Base-by-base conservation (phyloP, 768 basidiomycete genomes). In the Myochromella boudieri region DNA sequence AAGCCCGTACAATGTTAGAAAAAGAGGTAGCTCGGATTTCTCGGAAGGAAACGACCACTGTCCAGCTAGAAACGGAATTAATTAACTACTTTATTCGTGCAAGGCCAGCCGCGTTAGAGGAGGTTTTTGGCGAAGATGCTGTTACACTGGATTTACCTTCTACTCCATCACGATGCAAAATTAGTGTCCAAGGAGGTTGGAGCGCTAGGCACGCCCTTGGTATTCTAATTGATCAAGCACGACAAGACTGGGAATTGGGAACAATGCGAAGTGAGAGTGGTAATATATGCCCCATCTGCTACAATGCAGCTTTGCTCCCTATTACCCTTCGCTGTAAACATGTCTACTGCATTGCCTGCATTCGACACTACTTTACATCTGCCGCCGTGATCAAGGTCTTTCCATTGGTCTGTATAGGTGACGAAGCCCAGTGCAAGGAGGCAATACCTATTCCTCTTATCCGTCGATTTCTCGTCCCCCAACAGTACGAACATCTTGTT, bases 341-440 rank as follows among this genome's bases (percentile, higher is more conserved):
- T 52, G 53, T 63, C 9, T 80, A 78, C 52, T 82, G 80, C 55
- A 63, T 68, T 4, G 64, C 61, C 12, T 82, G 80, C 51, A 49
- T 81, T 17, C 68, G 64, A 9, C 77, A 77, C 52, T 77, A 74
- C 53, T 58, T 81, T 28, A 56, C 61, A 11, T 72, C 71, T 6
- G 74, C 75, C 0, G 53, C 59, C 5, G 70, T 75, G 12, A 60
- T 59, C 22, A 67, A 68, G 50, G 61, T 51, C 1, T 87, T 88
- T 64, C 87, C 87, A 0, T 60, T 89, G 5, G 68, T 58, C 9
- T 90, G 87, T 56, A 74, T 87, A 34, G 87, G 83, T 1, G 64
- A 80, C 51, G 77, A 77, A 1, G 79, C 72, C 5, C 67, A 63
- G 7, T 90, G 87, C 55, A 65, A 70, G 4, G 58, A 64, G 12